Evolutionary conservation across 192 early-diverging fungal genomes (phyloP).

Genomic region (Podila minutissima): DNA sequence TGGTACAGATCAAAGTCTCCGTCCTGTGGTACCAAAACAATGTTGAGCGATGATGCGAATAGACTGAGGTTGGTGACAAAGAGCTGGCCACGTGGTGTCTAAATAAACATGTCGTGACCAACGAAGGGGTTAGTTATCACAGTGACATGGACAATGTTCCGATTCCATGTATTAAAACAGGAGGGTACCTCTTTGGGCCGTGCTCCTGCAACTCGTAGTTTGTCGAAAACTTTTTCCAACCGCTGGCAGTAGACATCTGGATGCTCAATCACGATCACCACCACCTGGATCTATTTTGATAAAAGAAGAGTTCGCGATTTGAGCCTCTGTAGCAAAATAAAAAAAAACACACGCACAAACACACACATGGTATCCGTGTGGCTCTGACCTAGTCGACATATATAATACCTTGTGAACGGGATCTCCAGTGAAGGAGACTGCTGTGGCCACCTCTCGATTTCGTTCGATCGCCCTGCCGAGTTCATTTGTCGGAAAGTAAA

Average conservation of each 20-base stretch:
- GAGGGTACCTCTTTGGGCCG: conserved; percentile 34
- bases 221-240: conserved; percentile 40
- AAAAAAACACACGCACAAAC: neutral
- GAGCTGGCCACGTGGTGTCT: conserved; percentile 61
- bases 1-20: conserved; percentile 60
- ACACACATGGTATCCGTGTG: neutral
- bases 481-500: neutral
- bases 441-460: conserved; percentile 44
- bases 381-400: neutral
- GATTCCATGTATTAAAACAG: too few relatives aligned
- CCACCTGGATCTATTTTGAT: conserved; percentile 15
- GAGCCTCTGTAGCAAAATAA: neutral
- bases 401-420: conserved; percentile 27
- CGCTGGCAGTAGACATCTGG: conserved; percentile 31
- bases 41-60: conserved; percentile 58
- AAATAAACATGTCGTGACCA: conserved; percentile 5
- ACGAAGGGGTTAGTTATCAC: too few relatives aligned
- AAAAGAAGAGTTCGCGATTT: neutral
- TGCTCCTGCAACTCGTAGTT: conserved; percentile 23
- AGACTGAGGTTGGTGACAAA: conserved; percentile 57
- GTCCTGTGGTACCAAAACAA: conserved; percentile 55
- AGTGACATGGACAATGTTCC: too few relatives aligned
- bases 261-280: conserved; percentile 31
- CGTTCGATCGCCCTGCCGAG: conserved; percentile 38
- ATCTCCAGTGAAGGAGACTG: conserved; percentile 47